phyloP scores from a whole-genome alignment of 73 alveolate species.

The Paramecium sexaurelia region DNA sequence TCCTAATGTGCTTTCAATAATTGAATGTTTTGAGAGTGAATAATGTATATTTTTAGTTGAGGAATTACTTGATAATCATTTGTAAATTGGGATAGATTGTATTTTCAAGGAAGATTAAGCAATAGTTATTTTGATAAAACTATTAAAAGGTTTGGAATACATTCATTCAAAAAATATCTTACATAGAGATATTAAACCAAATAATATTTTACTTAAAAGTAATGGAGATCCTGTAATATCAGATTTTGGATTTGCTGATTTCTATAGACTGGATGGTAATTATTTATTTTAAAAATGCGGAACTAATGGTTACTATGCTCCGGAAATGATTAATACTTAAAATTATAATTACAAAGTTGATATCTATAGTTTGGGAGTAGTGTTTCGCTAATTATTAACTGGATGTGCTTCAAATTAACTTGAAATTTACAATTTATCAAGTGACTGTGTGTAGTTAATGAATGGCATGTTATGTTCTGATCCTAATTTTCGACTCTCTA shows the following conservation, averaged over 20 bases:
- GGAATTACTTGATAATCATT: conserved; percentile 61
- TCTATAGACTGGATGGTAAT: conserved; percentile 9
- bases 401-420: conserved; percentile 28
- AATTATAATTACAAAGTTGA: conserved; percentile 78
- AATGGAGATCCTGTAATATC: conserved; percentile 52
- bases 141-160: conserved; percentile 61
- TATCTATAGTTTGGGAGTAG: conserved; percentile 79
- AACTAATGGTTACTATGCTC: conserved; percentile 37
- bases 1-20: not conserved
- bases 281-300: conserved; percentile 22
- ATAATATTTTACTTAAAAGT: conserved; percentile 22
- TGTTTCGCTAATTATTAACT: conserved; percentile 65
- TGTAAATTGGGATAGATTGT: not conserved
- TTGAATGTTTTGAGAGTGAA: conserved; percentile 70
- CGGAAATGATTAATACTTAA: conserved; percentile 76
- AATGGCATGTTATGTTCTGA: not conserved
- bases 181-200: conserved; percentile 64
- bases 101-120: conserved; percentile 48
- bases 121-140: conserved; percentile 42
- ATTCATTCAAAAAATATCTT: conserved; percentile 41
- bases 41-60: conserved; percentile 70
- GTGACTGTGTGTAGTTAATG: not conserved
- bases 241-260: conserved; percentile 64
- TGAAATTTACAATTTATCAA: not conserved
- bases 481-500: not conserved